phyloP scores from a whole-genome alignment of 495 filamentous ascomycete genomes.

The Neurospora sp. region DNA sequence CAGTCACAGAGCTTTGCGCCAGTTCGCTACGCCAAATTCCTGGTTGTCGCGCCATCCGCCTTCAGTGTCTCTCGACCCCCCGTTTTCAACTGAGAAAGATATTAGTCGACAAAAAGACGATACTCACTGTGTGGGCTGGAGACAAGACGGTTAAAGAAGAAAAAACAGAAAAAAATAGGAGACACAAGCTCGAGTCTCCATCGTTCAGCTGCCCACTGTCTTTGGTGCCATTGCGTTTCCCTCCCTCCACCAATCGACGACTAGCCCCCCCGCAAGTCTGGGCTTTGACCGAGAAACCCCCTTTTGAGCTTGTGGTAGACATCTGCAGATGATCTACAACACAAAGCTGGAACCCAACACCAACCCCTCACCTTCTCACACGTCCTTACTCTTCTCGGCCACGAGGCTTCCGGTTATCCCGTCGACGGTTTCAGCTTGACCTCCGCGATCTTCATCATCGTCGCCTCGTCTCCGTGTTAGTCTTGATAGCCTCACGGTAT shows the following conservation, averaged over 20 bases:
- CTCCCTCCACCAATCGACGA: not conserved
- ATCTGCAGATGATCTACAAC: not conserved
- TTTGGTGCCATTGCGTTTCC: not conserved
- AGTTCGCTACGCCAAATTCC: not conserved
- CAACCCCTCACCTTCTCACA: not conserved
- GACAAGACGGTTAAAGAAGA: not conserved
- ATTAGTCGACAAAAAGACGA: not conserved
- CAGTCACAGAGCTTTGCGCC: not conserved
- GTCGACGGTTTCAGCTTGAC: not conserved
- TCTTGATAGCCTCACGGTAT: conserved; percentile 7
- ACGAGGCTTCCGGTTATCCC: not conserved
- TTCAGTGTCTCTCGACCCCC: not conserved
- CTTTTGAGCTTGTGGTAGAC: not conserved
- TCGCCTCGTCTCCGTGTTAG: not conserved
- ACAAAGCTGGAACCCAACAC: not conserved
- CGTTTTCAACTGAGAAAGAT: not conserved
- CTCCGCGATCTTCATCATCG: not conserved
- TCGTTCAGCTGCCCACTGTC: not conserved
- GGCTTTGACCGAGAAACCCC: not conserved
- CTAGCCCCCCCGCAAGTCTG: not conserved
- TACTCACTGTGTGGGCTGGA: not conserved
- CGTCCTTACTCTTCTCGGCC: not conserved
- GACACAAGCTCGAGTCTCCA: not conserved
- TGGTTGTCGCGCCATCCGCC: not conserved
- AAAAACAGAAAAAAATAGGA: not conserved